Evolutionary conservation across 2,329 filamentous ascomycete genomes (phyloP).

Genomic region (Colletotrichum graminicola): DNA sequence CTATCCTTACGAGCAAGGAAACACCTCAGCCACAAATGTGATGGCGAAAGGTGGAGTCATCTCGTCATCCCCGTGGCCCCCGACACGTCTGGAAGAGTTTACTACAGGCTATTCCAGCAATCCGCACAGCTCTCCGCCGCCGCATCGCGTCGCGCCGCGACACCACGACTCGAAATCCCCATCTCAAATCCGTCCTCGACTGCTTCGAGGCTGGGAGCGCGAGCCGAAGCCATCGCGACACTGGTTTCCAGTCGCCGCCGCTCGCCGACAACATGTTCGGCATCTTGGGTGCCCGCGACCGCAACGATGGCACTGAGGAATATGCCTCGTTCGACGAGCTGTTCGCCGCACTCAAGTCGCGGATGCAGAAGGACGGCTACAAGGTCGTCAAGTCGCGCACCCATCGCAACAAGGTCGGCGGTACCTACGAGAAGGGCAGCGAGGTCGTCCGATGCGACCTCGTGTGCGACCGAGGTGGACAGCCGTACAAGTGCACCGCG

Average conservation of each 20-base stretch:
- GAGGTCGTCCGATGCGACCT: slow-evolving; percentile 60
- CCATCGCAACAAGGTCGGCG: slow-evolving; percentile 56
- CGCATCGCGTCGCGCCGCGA: slow-evolving; percentile 44
- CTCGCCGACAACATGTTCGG: slow-evolving; percentile 54
- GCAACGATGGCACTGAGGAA: slow-evolving; percentile 48
- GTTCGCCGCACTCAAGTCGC: slow-evolving; percentile 55
- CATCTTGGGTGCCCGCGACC: slow-evolving; percentile 56
- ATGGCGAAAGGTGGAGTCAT: slow-evolving; percentile 34
- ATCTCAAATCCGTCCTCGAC: slow-evolving; percentile 28
- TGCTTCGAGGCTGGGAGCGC: slow-evolving; percentile 13
- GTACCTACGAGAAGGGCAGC: slow-evolving; percentile 56
- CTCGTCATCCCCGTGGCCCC: slow-evolving; percentile 26
- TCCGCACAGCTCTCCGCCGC: slow-evolving; percentile 42
- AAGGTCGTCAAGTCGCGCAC: slow-evolving; percentile 60
- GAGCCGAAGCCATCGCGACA: slow-evolving; percentile 32
- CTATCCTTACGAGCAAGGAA: not conserved
- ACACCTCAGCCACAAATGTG: slow-evolving; percentile 29
- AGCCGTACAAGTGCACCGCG: slow-evolving; percentile 58
- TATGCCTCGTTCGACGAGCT: slow-evolving; percentile 58
- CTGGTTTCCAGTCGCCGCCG: slow-evolving; percentile 13
- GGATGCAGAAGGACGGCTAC: slow-evolving; percentile 60
- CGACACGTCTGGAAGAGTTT: slow-evolving; percentile 40
- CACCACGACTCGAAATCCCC: slow-evolving; percentile 40
- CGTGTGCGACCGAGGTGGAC: slow-evolving; percentile 59
- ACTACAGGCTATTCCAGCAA: slow-evolving; percentile 42